Percentiles rank a stretch among this genome's conserved stretches.
Evolutionary conservation across 163 green algal species (phyloP).

Genomic region (Scenedesmus sp.): DNA sequence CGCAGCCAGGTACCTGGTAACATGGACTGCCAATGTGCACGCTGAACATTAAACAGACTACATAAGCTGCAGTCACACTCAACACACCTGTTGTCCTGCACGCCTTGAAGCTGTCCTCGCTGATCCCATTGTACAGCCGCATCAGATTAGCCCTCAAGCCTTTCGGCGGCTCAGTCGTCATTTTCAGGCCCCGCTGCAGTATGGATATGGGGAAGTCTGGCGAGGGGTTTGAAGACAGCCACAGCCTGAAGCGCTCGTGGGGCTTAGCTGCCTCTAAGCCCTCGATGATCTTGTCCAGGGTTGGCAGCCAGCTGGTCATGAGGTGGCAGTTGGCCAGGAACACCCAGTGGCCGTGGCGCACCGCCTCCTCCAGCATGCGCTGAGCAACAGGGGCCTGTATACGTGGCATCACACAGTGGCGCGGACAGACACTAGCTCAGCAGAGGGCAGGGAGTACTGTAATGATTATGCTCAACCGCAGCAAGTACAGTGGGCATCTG

Average conservation of each 20-base stretch:
- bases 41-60: neutral
- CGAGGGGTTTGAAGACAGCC: slow-evolving; percentile 82
- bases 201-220: slow-evolving; percentile 86
- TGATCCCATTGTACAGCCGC: slow-evolving; percentile 84
- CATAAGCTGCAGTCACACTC: neutral
- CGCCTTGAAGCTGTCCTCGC: slow-evolving; percentile 70
- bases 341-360: slow-evolving; percentile 85
- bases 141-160: slow-evolving; percentile 87
- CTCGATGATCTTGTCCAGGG: slow-evolving; percentile 89
- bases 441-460: too few species aligned
- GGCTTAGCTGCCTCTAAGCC: slow-evolving; percentile 70
- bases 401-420: neutral
- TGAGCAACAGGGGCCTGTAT: slow-evolving; percentile 77
- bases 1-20: neutral
- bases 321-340: slow-evolving; percentile 95
- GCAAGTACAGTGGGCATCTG: too few species aligned
- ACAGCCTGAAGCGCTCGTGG: slow-evolving; percentile 87
- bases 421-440: neutral
- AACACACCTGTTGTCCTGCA: slow-evolving; percentile 32
- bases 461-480: too few species aligned
- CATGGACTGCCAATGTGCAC: neutral
- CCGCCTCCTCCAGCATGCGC: slow-evolving; percentile 83
- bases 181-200: slow-evolving; percentile 86
- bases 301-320: slow-evolving; percentile 89
- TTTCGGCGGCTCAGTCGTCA: slow-evolving; percentile 92